Evolutionary conservation across 2,329 filamentous ascomycete species (phyloP).

Genomic region (Colletotrichum navitas): DNA sequence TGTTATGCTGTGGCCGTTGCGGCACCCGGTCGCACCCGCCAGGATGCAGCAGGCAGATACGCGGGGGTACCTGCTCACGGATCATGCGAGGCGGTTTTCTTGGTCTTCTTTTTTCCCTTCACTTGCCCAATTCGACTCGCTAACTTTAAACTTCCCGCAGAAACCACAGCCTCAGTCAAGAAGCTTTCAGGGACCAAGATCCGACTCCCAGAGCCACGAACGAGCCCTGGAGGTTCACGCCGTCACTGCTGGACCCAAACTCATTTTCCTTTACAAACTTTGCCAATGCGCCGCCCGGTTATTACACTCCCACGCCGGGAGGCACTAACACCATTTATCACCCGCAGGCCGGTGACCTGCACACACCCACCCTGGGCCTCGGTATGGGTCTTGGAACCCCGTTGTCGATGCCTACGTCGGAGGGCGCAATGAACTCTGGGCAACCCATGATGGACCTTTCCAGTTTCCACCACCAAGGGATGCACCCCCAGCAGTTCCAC

Average conservation of each 20-base stretch:
- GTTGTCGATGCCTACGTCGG: constrained; percentile 80
- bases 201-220: constrained; percentile 83
- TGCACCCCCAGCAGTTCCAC: constrained; percentile 71
- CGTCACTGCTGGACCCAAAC: constrained; percentile 87
- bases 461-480: constrained; percentile 69
- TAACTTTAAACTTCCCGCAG: constrained; percentile 56
- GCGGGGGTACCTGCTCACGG: constrained; percentile 27
- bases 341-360: constrained; percentile 85
- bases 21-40: constrained; percentile 16
- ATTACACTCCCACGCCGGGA: constrained; percentile 90
- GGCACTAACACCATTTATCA: constrained; percentile 86
- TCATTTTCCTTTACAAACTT: constrained; percentile 85
- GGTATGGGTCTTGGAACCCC: constrained; percentile 85
- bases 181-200: constrained; percentile 76
- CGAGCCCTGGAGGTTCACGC: constrained; percentile 89
- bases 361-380: constrained; percentile 82
- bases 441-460: constrained; percentile 73
- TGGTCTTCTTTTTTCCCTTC: not conserved
- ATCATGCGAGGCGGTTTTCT: constrained; percentile 6
- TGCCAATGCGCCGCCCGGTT: constrained; percentile 82
- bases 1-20: constrained; percentile 7
- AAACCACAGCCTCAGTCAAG: constrained; percentile 54
- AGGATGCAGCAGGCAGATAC: constrained; percentile 34
- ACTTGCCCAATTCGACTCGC: constrained; percentile 2
- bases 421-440: constrained; percentile 72